phyloP scores from a whole-genome alignment of 441 rosid genomes.

The Pelargonium myrrhifolium region DNA sequence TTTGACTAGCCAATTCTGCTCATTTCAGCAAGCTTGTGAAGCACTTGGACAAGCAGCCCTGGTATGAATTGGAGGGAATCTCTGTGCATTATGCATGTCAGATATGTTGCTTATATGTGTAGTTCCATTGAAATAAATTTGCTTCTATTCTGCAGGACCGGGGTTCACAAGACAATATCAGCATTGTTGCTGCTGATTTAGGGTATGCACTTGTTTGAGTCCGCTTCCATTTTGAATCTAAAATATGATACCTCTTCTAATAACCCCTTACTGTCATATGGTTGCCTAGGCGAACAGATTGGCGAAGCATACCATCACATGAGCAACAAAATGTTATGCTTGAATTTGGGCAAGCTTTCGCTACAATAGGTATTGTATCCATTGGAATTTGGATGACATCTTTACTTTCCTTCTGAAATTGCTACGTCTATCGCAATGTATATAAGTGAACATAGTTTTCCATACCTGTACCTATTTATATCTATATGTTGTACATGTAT shows the following conservation, averaged over 20 bases:
- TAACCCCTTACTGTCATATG: constrained; percentile 3
- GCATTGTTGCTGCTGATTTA: constrained; percentile 75
- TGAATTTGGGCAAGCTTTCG: constrained; percentile 71
- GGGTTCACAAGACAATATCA: constrained; percentile 71
- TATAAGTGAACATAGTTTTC: constrained; percentile 23
- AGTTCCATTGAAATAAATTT: constrained; percentile 13
- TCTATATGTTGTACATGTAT: constrained; percentile 18
- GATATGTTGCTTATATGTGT: not conserved
- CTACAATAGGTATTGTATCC: constrained; percentile 61
- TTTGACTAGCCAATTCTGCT: constrained; percentile 19
- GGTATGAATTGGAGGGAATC: constrained; percentile 35
- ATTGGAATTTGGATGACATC: constrained; percentile 79
- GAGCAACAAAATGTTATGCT: constrained; percentile 40
- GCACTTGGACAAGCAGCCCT: constrained; percentile 67
- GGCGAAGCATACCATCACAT: constrained; percentile 54
- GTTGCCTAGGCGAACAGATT: constrained; percentile 60
- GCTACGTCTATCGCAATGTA: constrained; percentile 14
- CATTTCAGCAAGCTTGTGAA: constrained; percentile 73
- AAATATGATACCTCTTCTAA: not conserved
- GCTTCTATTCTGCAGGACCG: constrained; percentile 48
- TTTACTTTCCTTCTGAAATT: constrained; percentile 33
- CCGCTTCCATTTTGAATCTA: not conserved
- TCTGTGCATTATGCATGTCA: constrained; percentile 3
- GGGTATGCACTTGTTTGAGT: constrained; percentile 43
- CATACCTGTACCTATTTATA: constrained; percentile 6